Conservation (phyloP, 1,284 basidiomycete genomes). For the Leccinum solheimii region DNA sequence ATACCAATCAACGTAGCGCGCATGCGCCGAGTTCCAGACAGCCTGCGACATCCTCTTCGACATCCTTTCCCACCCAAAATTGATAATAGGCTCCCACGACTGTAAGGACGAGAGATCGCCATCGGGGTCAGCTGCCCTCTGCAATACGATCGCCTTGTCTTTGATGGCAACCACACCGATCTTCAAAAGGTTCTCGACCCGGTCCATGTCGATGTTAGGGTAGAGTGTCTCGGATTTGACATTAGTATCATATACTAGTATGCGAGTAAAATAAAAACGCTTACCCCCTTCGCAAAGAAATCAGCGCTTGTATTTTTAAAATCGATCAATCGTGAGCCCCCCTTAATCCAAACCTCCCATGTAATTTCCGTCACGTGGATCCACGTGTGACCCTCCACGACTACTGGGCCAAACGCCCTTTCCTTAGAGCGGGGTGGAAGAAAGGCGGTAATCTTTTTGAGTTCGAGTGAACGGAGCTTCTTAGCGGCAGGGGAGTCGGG, state of each 20-base stretch:
- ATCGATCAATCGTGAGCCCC: too few relatives aligned
- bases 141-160: background rate
- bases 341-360: too few relatives aligned
- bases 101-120: background rate
- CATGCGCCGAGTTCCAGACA: background rate
- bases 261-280: too few relatives aligned
- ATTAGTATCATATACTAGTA: background rate
- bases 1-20: background rate
- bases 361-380: too few relatives aligned
- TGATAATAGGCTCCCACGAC: background rate
- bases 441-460: too few relatives aligned
- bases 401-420: too few relatives aligned
- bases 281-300: too few relatives aligned
- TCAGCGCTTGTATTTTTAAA: too few relatives aligned
- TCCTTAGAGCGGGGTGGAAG: too few relatives aligned
- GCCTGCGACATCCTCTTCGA: background rate
- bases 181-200: background rate
- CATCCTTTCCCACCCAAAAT: background rate
- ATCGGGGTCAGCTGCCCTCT: background rate
- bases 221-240: background rate
- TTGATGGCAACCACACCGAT: background rate
- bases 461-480: too few relatives aligned
- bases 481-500: too few relatives aligned
- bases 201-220: background rate
- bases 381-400: too few relatives aligned